These are phyloP conservation scores for Aspergillus conjunctus DNA, from an alignment of 495 filamentous ascomycete genomes.

Conservation along the genomic window DNA sequence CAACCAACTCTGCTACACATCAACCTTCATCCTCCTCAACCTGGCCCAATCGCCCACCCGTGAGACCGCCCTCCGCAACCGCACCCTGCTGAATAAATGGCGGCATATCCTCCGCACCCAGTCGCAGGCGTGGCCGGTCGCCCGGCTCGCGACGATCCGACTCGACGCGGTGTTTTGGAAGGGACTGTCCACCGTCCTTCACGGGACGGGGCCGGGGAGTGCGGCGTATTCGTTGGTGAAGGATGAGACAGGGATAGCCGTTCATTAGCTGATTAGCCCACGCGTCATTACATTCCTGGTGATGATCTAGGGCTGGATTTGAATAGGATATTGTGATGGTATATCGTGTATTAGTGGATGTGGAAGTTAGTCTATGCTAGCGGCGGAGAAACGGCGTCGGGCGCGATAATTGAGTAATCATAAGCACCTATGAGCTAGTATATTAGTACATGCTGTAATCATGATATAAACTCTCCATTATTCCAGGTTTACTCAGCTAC, in stretches of 20 bases:
- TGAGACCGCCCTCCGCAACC: neutral
- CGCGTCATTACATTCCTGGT: neutral
- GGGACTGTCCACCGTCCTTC: neutral
- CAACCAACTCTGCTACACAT: constrained; percentile 3
- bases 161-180: constrained; percentile 6
- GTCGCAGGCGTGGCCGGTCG: constrained; percentile 1
- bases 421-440: too few species aligned
- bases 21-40: constrained; percentile 2
- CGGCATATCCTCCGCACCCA: constrained; percentile 1
- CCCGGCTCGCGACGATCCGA: neutral
- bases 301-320: neutral
- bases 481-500: too few species aligned
- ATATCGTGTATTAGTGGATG: too few species aligned
- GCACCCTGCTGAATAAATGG: neutral
- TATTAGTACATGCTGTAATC: too few species aligned
- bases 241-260: too few species aligned
- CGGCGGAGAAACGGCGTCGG: too few species aligned
- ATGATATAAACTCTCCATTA: too few species aligned
- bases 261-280: too few species aligned
- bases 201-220: neutral
- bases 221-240: neutral
- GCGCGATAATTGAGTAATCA: too few species aligned
- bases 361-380: too few species aligned
- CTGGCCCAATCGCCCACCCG: neutral
- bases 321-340: too few species aligned